Evolutionary conservation across 2,329 filamentous ascomycete genomes (phyloP).

Genomic region (Aspergillus quadricinctus): DNA sequence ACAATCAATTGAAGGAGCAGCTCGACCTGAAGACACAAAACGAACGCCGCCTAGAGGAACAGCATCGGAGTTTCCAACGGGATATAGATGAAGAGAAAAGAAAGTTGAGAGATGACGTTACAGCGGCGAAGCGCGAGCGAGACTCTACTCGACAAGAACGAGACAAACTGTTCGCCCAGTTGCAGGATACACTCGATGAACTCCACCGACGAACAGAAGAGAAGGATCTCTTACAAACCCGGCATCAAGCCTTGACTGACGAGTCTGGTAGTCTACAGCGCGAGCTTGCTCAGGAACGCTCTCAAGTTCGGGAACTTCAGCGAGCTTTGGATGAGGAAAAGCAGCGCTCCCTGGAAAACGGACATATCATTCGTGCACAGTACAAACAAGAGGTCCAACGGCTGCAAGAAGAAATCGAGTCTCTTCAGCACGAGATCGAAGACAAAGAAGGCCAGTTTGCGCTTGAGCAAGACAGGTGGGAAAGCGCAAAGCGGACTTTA

Average conservation of each 20-base stretch:
- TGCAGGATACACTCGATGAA: constrained; percentile 57
- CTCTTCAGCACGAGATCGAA: constrained; percentile 60
- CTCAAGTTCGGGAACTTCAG: constrained; percentile 46
- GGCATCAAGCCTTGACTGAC: constrained; percentile 62
- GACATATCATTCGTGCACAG: constrained; percentile 55
- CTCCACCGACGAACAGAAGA: constrained; percentile 56
- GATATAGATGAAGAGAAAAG: constrained; percentile 36
- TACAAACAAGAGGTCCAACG: constrained; percentile 54
- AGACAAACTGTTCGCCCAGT: constrained; percentile 39
- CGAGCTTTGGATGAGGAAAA: constrained; percentile 50
- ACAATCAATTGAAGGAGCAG: constrained; percentile 40
- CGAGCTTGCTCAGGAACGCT: constrained; percentile 52
- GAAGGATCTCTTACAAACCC: constrained; percentile 64
- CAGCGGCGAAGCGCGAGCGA: constrained; percentile 40
- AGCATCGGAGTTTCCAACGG: constrained; percentile 38
- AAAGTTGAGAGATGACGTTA: constrained; percentile 41
- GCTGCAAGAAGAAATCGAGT: constrained; percentile 54
- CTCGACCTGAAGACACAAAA: constrained; percentile 42
- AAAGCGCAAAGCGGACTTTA: constrained; percentile 60
- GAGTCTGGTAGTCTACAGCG: constrained; percentile 65
- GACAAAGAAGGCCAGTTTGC: constrained; percentile 68
- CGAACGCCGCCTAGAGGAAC: constrained; percentile 48
- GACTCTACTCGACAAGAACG: constrained; percentile 45
- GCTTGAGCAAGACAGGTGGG: constrained; percentile 69
- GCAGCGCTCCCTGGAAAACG: constrained; percentile 55